Percentiles rank a stretch among this genome's conserved stretches.
These are phyloP conservation scores for Gnaphalium uliginosum DNA, from an alignment of 129 eudicot genomes.

Conservation along the genomic window DNA sequence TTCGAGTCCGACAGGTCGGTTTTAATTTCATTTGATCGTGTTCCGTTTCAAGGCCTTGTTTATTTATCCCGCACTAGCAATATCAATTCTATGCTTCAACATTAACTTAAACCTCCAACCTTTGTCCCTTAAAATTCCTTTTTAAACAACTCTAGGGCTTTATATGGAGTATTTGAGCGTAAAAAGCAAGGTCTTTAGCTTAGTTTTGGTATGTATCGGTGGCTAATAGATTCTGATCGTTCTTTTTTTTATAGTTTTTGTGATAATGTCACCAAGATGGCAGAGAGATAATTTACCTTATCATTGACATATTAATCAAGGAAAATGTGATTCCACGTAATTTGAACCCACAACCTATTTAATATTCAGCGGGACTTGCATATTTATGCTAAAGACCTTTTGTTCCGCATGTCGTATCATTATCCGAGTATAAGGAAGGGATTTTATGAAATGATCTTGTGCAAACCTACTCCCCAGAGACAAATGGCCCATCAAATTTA, in stretches of 20 bases:
- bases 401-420: background rate
- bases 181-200: background rate
- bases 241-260: background rate
- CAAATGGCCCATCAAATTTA: background rate
- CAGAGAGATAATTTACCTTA: background rate
- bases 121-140: background rate
- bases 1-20: slow-evolving; percentile 78
- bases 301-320: background rate
- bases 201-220: background rate
- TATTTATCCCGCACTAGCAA: background rate
- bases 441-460: background rate
- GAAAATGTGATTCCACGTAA: no score
- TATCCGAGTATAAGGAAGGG: background rate
- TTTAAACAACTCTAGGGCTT: background rate
- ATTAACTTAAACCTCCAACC: background rate
- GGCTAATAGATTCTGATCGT: no score
- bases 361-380: background rate
- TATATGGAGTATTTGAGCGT: background rate
- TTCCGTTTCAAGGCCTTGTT: background rate
- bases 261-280: background rate
- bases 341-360: background rate
- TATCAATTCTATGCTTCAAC: background rate
- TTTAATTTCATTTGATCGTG: background rate
- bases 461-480: background rate
- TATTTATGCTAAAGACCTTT: background rate